Evolutionary conservation across 257 asterid genomes (phyloP).

Genomic region (Nicotiana paniculata): DNA sequence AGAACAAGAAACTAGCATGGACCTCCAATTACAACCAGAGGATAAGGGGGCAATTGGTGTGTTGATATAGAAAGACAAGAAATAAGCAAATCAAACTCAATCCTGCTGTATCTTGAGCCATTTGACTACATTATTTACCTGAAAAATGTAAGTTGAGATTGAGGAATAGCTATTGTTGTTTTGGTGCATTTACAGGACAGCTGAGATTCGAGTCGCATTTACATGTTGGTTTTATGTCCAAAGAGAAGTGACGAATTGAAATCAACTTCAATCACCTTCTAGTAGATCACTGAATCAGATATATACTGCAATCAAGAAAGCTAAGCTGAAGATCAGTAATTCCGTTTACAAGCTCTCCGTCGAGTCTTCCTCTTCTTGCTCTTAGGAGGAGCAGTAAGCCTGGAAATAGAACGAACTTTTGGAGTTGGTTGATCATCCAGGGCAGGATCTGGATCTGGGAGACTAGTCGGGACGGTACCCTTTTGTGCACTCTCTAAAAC

Average conservation of each 20-base stretch:
- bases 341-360: constrained; percentile 39
- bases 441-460: constrained; percentile 26
- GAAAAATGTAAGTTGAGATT: neutral
- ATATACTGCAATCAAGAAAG: neutral
- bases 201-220: neutral
- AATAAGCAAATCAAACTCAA: neutral
- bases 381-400: constrained; percentile 44
- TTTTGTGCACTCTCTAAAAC: constrained; percentile 19
- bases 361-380: constrained; percentile 43
- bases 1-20: neutral
- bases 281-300: neutral
- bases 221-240: neutral
- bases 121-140: neutral
- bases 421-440: constrained; percentile 38
- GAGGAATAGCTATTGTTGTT: neutral
- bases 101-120: neutral
- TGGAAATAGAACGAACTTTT: constrained; percentile 48
- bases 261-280: neutral
- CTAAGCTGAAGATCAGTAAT: constrained; percentile 24
- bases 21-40: neutral
- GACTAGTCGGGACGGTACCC: constrained; percentile 22
- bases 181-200: neutral
- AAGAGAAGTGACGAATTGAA: neutral
- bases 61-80: neutral
- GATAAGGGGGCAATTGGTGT: neutral